Conservation (phyloP, 257 asterid species). For the Scutellaria barbata region DNA sequence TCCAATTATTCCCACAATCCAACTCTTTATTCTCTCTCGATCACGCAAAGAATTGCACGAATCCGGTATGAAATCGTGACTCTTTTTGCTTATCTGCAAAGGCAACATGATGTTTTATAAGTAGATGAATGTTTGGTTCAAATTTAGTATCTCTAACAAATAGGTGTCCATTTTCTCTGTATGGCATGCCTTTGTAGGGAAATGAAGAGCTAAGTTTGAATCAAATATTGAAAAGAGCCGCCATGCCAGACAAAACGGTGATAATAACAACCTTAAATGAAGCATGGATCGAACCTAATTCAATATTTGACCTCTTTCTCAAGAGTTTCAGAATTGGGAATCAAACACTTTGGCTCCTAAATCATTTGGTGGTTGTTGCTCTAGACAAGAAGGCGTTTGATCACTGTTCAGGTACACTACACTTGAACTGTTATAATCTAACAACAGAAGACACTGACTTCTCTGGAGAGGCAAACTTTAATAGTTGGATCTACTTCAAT, state of each 20-base stretch:
- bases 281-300: constrained; percentile 57
- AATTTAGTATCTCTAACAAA: background rate
- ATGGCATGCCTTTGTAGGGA: constrained; percentile 22
- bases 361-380: constrained; percentile 57
- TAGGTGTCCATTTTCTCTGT: background rate
- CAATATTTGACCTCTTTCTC: constrained; percentile 55
- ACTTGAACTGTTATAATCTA: constrained; percentile 47
- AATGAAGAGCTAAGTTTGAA: constrained; percentile 32
- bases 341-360: constrained; percentile 46
- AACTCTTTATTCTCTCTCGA: constrained; percentile 14
- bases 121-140: background rate
- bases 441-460: constrained; percentile 44
- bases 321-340: constrained; percentile 60
- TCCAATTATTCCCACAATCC: constrained; percentile 17
- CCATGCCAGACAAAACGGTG: constrained; percentile 54
- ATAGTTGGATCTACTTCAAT: constrained; percentile 45
- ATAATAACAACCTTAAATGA: constrained; percentile 56
- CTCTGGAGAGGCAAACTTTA: constrained; percentile 49
- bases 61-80: constrained; percentile 15
- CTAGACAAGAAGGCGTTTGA: constrained; percentile 55
- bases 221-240: constrained; percentile 44
- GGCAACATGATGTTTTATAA: background rate
- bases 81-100: background rate
- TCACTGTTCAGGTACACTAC: constrained; percentile 38
- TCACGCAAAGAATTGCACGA: constrained; percentile 6